Evolutionary conservation across 352 stramenopile species (phyloP).

Genomic region (Phytopythium ostracodes): DNA sequence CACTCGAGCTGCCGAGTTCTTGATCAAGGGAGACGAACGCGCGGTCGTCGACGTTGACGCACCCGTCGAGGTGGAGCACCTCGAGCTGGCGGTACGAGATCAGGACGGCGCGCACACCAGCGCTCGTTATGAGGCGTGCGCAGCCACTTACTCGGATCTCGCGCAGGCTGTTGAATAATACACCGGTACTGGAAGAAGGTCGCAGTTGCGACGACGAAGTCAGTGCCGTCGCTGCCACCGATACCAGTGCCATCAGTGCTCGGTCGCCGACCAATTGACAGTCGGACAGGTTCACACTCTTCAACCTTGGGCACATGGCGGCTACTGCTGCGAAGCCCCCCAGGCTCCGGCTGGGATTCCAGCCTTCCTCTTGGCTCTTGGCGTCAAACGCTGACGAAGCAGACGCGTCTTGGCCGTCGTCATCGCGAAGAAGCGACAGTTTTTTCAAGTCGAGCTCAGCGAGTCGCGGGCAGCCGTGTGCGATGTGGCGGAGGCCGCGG

Average conservation of each 20-base stretch:
- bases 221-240: too few species aligned
- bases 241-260: constrained; percentile 21
- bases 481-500: constrained; percentile 44
- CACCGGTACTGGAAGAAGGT: background rate
- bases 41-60: constrained; percentile 15
- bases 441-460: constrained; percentile 33
- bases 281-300: constrained; percentile 47
- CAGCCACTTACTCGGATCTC: constrained; percentile 21
- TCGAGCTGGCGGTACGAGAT: constrained; percentile 15
- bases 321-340: constrained; percentile 38
- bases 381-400: background rate
- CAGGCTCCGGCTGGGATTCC: background rate
- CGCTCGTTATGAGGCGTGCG: constrained; percentile 14
- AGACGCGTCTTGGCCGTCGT: constrained; percentile 5
- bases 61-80: constrained; percentile 20
- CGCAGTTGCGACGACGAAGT: background rate
- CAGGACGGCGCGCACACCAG: constrained; percentile 15
- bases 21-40: constrained; percentile 19
- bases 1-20: too few species aligned
- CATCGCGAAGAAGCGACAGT: constrained; percentile 42
- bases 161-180: constrained; percentile 7
- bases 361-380: background rate
- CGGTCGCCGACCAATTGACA: constrained; percentile 42
- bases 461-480: constrained; percentile 43
- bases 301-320: constrained; percentile 25